Evolutionary conservation across 352 stramenopile genomes (phyloP), one percentile per base, ranked within the genome.

Genomic region (Aphanomyces astaci): DNA sequence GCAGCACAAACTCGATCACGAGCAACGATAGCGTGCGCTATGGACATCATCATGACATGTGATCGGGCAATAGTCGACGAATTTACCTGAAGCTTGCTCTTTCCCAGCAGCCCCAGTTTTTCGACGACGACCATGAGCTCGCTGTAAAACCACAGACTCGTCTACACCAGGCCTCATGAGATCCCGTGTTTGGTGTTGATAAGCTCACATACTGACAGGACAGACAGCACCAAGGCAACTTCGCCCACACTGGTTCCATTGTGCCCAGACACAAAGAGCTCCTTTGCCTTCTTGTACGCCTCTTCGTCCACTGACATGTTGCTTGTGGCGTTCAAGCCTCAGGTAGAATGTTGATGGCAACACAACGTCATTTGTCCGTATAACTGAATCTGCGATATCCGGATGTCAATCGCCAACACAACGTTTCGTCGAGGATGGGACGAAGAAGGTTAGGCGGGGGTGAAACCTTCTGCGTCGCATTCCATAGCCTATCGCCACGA

Each of bases 251-350:
- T 88, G 15, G 86, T 91, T 66, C 86, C 86, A 40, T 87, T 73
- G 24, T 90, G 71, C 9, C 80, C 81, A 27, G 79, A 73, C 22
- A 94, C 84, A 66, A 94, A 94, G 15, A 79, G 80, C 72, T 92
- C 84, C 72, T 94, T 94, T 22, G 83, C 81, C 65, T 77, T 79
- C 75, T 94, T 94, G 77, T 94, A 92, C 69, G 82, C 76, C 51
- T 90, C 80, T 70, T 88, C 75, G 31, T 71, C 65, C 62, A 76
- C 76, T 10, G 55, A 28, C 51, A 36, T 30, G 22, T 22, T 59
- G 22, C 24, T 59, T 13, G 22, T 32, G 1, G n/a, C 9, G 25
- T 30, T 31, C 22, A 5, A 36, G 22, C 24, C 1, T 15, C 51
- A 54, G 5, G 17, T 9, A 22, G 19, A 36, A 25, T 57, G 51